phyloP scores from a whole-genome alignment of 73 alveolate genomes.

The Symbiodinium pilosum region DNA sequence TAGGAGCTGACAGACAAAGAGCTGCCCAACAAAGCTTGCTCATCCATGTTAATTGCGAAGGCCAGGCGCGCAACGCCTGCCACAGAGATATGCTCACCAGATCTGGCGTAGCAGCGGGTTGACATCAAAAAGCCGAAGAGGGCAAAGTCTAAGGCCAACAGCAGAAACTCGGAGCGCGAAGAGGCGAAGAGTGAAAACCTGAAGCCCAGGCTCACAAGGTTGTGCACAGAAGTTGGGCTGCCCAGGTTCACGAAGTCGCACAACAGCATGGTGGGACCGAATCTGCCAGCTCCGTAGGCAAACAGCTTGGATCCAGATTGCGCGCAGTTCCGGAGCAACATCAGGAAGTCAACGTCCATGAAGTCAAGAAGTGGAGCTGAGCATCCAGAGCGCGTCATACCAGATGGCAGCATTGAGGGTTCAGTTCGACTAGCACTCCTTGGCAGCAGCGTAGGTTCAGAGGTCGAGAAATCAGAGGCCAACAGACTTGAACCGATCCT shows the following conservation, averaged over 20 bases:
- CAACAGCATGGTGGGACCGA: not conserved
- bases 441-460: not conserved
- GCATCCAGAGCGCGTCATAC: not conserved
- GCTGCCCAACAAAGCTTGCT: conserved; percentile 90
- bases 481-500: not conserved
- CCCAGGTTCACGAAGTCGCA: conserved; percentile 59
- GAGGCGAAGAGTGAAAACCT: not conserved
- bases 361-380: not conserved
- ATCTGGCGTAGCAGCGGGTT: conserved; percentile 59
- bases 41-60: conserved; percentile 88
- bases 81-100: conserved; percentile 94
- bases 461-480: conserved; percentile 21
- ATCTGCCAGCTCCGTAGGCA: conserved; percentile 48
- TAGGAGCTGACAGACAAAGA: conserved; percentile 28
- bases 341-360: not conserved
- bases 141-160: conserved; percentile 42
- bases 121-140: conserved; percentile 12
- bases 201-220: not conserved
- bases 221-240: not conserved
- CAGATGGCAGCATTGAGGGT: not conserved
- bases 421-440: not conserved
- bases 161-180: conserved; percentile 14
- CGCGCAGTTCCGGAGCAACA: conserved; percentile 6
- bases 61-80: conserved; percentile 94
- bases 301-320: conserved; percentile 1